Evolutionary conservation across 768 basidiomycete genomes (phyloP), one percentile per base, ranked within the genome.

Genomic region (Daedaleopsis nitida): DNA sequence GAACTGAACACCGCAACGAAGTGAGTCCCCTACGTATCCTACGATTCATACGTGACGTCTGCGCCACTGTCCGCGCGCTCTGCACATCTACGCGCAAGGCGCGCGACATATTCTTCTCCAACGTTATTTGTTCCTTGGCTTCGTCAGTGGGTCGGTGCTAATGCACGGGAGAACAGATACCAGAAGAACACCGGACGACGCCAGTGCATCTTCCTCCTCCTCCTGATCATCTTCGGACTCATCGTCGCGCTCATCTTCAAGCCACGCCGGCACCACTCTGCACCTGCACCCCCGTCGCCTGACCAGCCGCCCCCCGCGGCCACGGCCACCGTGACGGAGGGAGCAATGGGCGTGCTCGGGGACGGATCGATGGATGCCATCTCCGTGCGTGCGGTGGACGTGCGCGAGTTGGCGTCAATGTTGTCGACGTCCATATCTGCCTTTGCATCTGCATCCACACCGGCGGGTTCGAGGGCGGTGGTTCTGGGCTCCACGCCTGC

Each of bases 151-250:
- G 13, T 32, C 19, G 27, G 37, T 21, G 54, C 63, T 42, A 42
- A 53, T 37, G 35, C 37, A 2, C 49, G 7, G 11, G 23, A 21
- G 21, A 23, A 21, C 47, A 94, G 93, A 65, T 96, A 98, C 76
- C 97, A 99, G 77, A 89, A 89, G 70, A 94, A 91, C 70, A 94
- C 96, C 2, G 95, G 96, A 44, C 84, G 93, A 70, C 83, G 96
- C 76, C 88, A 91, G 73, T 94, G 94, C 74, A 98, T 99, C 59
- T 90, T 98, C 72, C 82, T 98, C 50, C 83, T 99, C 43, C 64
- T 98, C 50, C 83, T 99, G 39, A 83, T 96, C 71, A 96, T 98
- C 68, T 83, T 95, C 69, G 93, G 90, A 14, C 83, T 95, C 58
- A 83, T 96, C 69, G 68, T 98, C 64, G 85, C 95, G 52, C 83